Conservation (phyloP, 2,329 filamentous ascomycete genomes). For the Fusarium nelsonii region DNA sequence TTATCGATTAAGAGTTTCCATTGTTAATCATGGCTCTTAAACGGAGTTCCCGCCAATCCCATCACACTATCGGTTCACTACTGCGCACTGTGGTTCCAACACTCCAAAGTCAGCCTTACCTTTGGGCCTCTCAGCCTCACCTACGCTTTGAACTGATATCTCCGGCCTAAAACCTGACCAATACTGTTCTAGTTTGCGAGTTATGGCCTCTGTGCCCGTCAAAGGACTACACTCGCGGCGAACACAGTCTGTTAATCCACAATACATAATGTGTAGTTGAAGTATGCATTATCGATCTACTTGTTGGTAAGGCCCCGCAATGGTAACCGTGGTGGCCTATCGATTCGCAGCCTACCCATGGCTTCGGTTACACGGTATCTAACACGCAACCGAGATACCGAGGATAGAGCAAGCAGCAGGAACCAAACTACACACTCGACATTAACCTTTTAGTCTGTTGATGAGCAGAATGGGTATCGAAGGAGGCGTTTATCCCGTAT, state of each 20-base stretch:
- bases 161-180: conserved; percentile 10
- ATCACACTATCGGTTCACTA: conserved; percentile 14
- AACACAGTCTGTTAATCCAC: background rate
- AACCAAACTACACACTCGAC: background rate
- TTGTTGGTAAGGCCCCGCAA: conserved; percentile 3
- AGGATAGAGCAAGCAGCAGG: background rate
- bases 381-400: background rate
- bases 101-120: conserved; percentile 19
- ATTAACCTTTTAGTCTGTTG: background rate
- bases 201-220: background rate
- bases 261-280: background rate
- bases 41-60: conserved; percentile 18
- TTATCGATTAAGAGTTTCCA: conserved; percentile 32
- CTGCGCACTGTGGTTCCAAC: conserved; percentile 4
- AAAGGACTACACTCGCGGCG: background rate
- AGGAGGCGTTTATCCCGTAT: background rate
- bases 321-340: background rate
- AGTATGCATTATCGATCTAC: background rate
- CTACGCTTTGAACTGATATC: background rate
- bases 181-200: conserved; percentile 13
- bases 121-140: conserved; percentile 8
- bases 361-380: conserved; percentile 1
- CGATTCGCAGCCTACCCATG: conserved; percentile 4
- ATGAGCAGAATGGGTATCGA: background rate
- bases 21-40: conserved; percentile 20